Evolutionary conservation across 495 filamentous ascomycete species (phyloP).

Genomic region (Xylaria flabelliformis): DNA sequence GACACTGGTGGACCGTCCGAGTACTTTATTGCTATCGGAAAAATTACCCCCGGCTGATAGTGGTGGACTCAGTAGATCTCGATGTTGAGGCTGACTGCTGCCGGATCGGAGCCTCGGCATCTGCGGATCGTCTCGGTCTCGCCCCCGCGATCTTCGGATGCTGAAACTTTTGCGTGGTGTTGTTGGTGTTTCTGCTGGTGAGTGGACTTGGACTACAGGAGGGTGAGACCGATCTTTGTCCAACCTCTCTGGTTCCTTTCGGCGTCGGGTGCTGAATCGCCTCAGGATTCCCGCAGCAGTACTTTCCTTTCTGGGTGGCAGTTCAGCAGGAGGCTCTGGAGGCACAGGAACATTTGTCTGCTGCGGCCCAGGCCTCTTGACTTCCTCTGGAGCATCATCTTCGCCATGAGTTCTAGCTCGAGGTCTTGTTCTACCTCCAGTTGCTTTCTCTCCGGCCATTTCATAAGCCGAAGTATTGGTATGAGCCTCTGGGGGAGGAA

Average conservation of each 20-base stretch:
- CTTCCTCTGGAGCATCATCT: constrained; percentile 80
- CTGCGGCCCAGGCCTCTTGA: constrained; percentile 72
- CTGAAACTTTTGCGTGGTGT: constrained; percentile 81
- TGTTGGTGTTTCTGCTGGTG: constrained; percentile 67
- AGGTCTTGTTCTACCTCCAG: constrained; percentile 78
- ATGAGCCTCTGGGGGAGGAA: constrained; percentile 85
- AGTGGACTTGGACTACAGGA: constrained; percentile 73
- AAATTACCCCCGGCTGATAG: constrained; percentile 61
- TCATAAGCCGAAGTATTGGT: constrained; percentile 85
- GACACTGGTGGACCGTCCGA: constrained; percentile 85
- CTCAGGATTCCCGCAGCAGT: constrained; percentile 85
- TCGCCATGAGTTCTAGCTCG: constrained; percentile 94
- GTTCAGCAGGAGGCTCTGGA: constrained; percentile 66
- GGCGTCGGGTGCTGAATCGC: constrained; percentile 84
- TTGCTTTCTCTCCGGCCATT: constrained; percentile 79
- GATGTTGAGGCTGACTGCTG: constrained; percentile 72
- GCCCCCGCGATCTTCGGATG: constrained; percentile 69
- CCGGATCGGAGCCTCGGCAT: constrained; percentile 62
- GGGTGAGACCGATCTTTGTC: constrained; percentile 66
- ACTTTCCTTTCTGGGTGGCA: constrained; percentile 80
- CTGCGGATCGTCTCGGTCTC: constrained; percentile 58
- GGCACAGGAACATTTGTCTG: constrained; percentile 49
- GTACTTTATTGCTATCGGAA: constrained; percentile 65
- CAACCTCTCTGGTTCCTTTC: constrained; percentile 64
- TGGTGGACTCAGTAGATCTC: constrained; percentile 75